A percentile compares a stretch with the other conserved stretches of the same genome.
Conservation (phyloP, 108 stramenopile genomes). For the Poteriospumella lacustris region DNA sequence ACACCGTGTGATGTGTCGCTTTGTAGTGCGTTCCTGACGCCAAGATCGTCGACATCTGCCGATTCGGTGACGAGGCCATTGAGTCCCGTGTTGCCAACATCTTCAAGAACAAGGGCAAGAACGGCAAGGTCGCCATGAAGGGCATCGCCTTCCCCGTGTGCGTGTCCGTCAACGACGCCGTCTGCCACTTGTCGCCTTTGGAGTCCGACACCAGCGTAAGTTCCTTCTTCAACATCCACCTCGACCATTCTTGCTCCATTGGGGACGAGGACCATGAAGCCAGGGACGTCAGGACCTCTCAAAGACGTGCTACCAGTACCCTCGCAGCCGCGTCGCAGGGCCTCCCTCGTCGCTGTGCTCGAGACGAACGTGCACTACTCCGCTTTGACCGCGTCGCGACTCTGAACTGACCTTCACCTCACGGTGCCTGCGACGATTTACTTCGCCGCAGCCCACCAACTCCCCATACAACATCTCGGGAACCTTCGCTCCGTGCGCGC, state of each 20-base stretch:
- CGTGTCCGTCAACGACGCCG: conserved; percentile 93
- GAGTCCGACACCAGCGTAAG: conserved; percentile 73
- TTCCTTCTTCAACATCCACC: conserved; percentile 16
- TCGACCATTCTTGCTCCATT: not conserved
- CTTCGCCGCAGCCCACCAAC: no score
- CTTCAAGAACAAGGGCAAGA: conserved; percentile 75
- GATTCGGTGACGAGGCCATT: conserved; percentile 53
- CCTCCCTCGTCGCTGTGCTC: no score
- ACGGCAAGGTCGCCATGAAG: conserved; percentile 74
- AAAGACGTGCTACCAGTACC: no score
- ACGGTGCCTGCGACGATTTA: no score
- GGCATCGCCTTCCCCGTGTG: conserved; percentile 99
- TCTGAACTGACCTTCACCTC: no score
- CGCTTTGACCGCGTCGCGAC: no score
- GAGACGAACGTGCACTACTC: no score
- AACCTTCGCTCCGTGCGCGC: no score
- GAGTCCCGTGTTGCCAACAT: conserved; percentile 57
- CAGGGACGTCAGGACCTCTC: no score
- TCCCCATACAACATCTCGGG: no score
- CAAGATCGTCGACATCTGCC: conserved; percentile 81
- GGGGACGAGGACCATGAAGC: no score
- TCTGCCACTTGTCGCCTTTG: conserved; percentile 93
- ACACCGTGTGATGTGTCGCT: not conserved
- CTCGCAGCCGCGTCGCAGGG: no score
- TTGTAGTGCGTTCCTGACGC: conserved; percentile 79